These are phyloP conservation scores for Pichia sp. DNA, from an alignment of 1,139 yeast genomes.

Conservation along the genomic window DNA sequence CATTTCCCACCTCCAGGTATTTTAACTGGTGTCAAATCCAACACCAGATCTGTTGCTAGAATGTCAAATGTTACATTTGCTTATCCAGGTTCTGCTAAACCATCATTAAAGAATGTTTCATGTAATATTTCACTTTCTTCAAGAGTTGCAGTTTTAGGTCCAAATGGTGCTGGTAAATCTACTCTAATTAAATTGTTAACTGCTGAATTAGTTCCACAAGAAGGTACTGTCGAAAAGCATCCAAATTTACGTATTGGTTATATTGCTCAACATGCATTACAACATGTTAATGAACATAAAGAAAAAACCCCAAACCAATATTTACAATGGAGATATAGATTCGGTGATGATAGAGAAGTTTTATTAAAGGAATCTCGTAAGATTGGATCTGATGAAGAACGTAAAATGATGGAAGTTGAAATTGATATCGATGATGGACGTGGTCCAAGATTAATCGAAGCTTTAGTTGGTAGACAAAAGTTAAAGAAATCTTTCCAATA, in stretches of 20 bases:
- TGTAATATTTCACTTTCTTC: slow-evolving; percentile 88
- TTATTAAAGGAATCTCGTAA: slow-evolving; percentile 88
- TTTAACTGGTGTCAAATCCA: slow-evolving; percentile 90
- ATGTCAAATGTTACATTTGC: slow-evolving; percentile 79
- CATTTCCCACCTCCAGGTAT: slow-evolving; percentile 98
- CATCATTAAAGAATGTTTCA: slow-evolving; percentile 72
- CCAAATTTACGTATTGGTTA: slow-evolving; percentile 97
- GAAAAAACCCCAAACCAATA: slow-evolving; percentile 97
- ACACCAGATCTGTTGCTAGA: slow-evolving; percentile 91
- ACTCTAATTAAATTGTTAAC: slow-evolving; percentile 89
- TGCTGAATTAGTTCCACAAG: slow-evolving; percentile 80
- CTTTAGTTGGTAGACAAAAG: slow-evolving; percentile 95
- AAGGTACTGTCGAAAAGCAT: slow-evolving; percentile 92
- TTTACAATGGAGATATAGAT: slow-evolving; percentile 95
- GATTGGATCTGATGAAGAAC: slow-evolving; percentile 70
- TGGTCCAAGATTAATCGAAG: slow-evolving; percentile 85
- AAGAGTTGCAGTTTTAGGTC: slow-evolving; percentile 94
- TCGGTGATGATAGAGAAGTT: slow-evolving; percentile 98
- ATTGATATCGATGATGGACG: slow-evolving; percentile 82
- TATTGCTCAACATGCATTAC: slow-evolving; percentile 97
- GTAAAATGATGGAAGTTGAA: slow-evolving; percentile 68
- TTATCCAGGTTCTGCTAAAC: slow-evolving; percentile 85
- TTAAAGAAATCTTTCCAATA: slow-evolving; percentile 94
- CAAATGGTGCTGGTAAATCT: slow-evolving; percentile 98
- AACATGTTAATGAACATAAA: slow-evolving; percentile 94